Evolutionary conservation across 2,329 filamentous ascomycete genomes (phyloP), one percentile per base, ranked within the genome.

Genomic region (Thermomyces lanuginosus): DNA sequence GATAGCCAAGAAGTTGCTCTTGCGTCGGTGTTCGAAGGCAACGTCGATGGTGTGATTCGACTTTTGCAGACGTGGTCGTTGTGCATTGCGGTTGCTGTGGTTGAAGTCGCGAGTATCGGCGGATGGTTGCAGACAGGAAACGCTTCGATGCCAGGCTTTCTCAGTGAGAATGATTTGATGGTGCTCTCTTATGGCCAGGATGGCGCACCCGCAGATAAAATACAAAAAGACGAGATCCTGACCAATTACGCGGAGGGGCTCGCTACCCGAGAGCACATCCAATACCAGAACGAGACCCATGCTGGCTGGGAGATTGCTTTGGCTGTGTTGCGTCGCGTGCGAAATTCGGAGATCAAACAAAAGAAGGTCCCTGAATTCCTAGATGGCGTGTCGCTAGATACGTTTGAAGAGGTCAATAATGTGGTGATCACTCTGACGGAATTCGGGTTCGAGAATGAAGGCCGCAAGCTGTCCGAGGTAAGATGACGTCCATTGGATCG

Each of bases 221-320:
- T 81, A 5, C 72, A 74, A 35, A 83, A 86, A 46, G 83, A 93
- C 47, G 73, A 77, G 17, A 71, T 86, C 3, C 61, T 93, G 5
- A 66, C 75, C 5, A 59, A 70, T 24, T 95, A 92, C 49, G 78
- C 86, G 0, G 64, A 73, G 26, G 64, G 67, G 13, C 49, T 86
- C 11, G 55, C 52, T 33, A 43, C 49, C 11, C 46, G 49, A 16
- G 38, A 42, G 5, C 39, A 38, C 1, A 41, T 60, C 10, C 40
- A 51, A 15, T 41, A 51, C 30, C 39, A 44, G 16, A 40, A 42
- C 12, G 47, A 51, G 8, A 44, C 52, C 8, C 60, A 66, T 19
- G 75, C 84, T 40, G 84, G 86, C 6, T 95, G 86, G 86, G 82
- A 93, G 55, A 57, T 93, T 44, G 78, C 83, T 0, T 72, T 93